Evolutionary conservation across 1,284 basidiomycete species (phyloP).

Genomic region (Heterobasidion occidentale): DNA sequence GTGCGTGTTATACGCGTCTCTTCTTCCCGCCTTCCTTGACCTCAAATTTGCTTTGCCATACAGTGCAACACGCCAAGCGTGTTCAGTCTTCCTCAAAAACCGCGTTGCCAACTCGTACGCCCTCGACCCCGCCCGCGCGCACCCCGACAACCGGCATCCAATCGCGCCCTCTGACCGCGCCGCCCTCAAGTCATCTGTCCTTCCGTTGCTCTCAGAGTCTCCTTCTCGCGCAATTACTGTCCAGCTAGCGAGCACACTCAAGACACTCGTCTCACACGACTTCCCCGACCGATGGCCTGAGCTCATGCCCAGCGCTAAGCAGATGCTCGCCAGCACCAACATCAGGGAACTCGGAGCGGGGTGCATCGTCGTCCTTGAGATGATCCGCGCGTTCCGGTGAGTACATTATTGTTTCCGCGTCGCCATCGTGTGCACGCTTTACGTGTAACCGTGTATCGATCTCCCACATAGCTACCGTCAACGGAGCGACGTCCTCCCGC

Average conservation of each 20-base stretch:
- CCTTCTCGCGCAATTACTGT: conserved; percentile 63
- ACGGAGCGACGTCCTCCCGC: conserved; percentile 46
- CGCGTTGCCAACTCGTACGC: conserved; percentile 61
- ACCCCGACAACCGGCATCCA: conserved; percentile 44
- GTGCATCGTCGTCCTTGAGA: conserved; percentile 66
- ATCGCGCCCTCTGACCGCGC: conserved; percentile 62
- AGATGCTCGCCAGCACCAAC: conserved; percentile 52
- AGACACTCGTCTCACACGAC: conserved; percentile 63
- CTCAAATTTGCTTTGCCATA: conserved; percentile 5
- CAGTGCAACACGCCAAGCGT: conserved; percentile 72
- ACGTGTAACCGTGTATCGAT: background rate
- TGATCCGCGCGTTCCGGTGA: conserved; percentile 64
- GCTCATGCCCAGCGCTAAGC: conserved; percentile 55
- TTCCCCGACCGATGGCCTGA: conserved; percentile 71
- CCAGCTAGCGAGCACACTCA: conserved; percentile 67
- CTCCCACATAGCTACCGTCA: conserved; percentile 51
- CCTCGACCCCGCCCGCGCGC: conserved; percentile 34
- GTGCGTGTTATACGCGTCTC: conserved; percentile 51
- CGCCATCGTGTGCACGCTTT: background rate
- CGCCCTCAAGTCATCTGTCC: conserved; percentile 56
- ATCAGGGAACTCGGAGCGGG: conserved; percentile 73
- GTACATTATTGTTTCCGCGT: conserved; percentile 2
- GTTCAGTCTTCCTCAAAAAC: conserved; percentile 82
- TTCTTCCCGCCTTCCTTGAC: background rate
- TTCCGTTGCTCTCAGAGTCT: conserved; percentile 61